phyloP scores from a whole-genome alignment of 2,329 filamentous ascomycete species.

The Pseudocercospora pini-densiflorae region DNA sequence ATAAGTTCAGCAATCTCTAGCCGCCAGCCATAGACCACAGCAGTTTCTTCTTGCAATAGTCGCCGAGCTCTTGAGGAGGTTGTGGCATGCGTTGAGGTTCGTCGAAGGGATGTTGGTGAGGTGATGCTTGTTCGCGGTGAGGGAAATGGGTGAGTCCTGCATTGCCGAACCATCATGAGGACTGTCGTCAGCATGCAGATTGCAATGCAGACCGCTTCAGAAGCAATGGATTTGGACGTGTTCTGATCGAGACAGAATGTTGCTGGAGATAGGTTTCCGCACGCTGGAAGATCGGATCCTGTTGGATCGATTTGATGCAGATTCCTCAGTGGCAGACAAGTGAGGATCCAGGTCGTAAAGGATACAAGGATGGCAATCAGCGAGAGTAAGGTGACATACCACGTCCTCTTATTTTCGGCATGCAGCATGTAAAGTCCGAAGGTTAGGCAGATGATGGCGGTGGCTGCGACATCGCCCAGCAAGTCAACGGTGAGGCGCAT shows the following conservation, averaged over 20 bases:
- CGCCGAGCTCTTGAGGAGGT: not conserved
- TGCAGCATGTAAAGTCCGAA: constrained; percentile 21
- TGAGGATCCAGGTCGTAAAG: constrained; percentile 8
- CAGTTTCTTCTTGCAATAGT: not conserved
- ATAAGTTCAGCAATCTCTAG: constrained; percentile 14
- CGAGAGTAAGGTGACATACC: constrained; percentile 17
- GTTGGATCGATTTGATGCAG: not conserved
- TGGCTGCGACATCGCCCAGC: constrained; percentile 19
- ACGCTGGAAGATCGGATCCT: constrained; percentile 4
- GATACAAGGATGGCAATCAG: not conserved
- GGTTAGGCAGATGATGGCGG: constrained; percentile 17
- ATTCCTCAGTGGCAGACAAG: constrained; percentile 11
- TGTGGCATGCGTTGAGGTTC: not conserved
- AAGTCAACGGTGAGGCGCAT: constrained; percentile 13
- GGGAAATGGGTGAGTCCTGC: not conserved
- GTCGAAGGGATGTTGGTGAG: not conserved
- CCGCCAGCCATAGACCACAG: constrained; percentile 5
- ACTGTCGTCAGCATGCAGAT: constrained; percentile 7
- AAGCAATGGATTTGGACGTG: not conserved
- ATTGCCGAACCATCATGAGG: constrained; percentile 2
- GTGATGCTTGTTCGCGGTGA: not conserved
- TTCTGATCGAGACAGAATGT: not conserved
- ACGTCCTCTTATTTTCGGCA: constrained; percentile 3
- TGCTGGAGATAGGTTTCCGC: constrained; percentile 14
- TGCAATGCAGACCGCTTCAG: constrained; percentile 5